These are phyloP conservation scores for Talaromyces liani DNA, from an alignment of 495 filamentous ascomycete genomes.

Conservation along the genomic window DNA sequence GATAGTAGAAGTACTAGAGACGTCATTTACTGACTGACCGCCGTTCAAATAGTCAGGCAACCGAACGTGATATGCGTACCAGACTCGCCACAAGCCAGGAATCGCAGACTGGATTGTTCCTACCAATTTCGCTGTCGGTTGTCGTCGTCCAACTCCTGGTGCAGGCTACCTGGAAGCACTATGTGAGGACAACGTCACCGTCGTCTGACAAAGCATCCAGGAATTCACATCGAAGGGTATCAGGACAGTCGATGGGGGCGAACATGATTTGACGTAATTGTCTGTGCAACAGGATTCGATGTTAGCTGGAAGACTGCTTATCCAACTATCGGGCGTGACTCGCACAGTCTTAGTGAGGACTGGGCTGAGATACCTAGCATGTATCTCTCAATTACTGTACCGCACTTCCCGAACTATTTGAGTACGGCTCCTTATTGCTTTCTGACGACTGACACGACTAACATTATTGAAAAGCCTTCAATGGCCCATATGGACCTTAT, in stretches of 20 bases:
- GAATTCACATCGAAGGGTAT: constrained; percentile 25
- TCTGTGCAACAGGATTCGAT: constrained; percentile 52
- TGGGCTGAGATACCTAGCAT: constrained; percentile 46
- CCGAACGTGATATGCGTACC: no score
- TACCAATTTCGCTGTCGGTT: no score
- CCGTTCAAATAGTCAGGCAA: no score
- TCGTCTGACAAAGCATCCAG: no score
- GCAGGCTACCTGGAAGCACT: no score
- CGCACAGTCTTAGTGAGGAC: constrained; percentile 35
- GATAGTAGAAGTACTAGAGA: no score
- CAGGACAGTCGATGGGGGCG: constrained; percentile 39
- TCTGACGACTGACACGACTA: no score
- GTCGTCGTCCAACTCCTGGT: no score
- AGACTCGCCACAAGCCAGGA: no score
- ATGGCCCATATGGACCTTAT: constrained; percentile 26
- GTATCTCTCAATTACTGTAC: constrained; percentile 52
- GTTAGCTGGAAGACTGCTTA: constrained; percentile 43
- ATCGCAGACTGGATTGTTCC: no score
- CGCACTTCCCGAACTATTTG: constrained; percentile 62
- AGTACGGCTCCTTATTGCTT: constrained; percentile 24
- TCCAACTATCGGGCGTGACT: constrained; percentile 38
- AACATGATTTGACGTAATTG: constrained; percentile 33
- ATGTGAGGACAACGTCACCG: no score
- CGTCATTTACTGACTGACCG: no score
- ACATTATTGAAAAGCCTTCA: constrained; percentile 16